A percentile compares a stretch with the other conserved stretches of the same genome.
phyloP scores from a whole-genome alignment of 2,329 filamentous ascomycete species.

The Juglanconis juglandina region DNA sequence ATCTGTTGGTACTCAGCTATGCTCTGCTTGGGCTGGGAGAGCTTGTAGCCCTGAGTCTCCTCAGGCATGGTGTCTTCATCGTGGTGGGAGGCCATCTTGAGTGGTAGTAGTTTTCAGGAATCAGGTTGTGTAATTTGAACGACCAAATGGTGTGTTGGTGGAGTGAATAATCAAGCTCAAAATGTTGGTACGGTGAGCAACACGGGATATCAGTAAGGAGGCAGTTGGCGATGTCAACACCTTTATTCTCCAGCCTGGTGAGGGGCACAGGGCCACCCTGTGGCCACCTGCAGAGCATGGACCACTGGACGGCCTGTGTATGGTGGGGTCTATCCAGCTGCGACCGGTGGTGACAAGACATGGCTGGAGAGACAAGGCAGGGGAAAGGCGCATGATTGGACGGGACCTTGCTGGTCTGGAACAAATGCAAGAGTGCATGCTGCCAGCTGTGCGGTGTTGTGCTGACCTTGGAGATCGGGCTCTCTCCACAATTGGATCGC shows the following conservation, averaged over 20 bases:
- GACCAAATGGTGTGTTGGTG: background rate
- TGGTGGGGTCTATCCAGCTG: constrained; percentile 3
- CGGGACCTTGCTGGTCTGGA: constrained; percentile 13
- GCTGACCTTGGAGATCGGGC: background rate
- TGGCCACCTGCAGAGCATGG: constrained; percentile 4
- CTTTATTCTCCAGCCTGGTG: constrained; percentile 17
- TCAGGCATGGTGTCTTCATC: constrained; percentile 83
- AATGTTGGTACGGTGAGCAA: constrained; percentile 15
- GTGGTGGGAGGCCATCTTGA: constrained; percentile 63
- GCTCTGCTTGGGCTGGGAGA: constrained; percentile 94
- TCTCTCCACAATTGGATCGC: background rate
- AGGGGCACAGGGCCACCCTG: constrained; percentile 6
- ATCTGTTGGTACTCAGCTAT: constrained; percentile 91
- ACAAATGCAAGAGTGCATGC: constrained; percentile 1
- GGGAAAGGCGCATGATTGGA: constrained; percentile 5
- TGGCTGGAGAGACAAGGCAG: background rate
- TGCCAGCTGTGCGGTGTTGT: background rate
- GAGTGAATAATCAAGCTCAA: background rate
- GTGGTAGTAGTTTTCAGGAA: background rate
- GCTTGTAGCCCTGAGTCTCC: constrained; percentile 94
- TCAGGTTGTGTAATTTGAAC: background rate
- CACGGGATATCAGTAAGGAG: constrained; percentile 9
- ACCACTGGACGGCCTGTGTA: background rate
- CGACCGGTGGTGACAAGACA: background rate
- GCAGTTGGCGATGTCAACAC: constrained; percentile 16